A percentile compares a stretch with the other conserved stretches of the same genome.
These are phyloP conservation scores for Pseudogymnoascus sp. DNA, from an alignment of 2,329 filamentous ascomycete genomes.

Conservation along the genomic window DNA sequence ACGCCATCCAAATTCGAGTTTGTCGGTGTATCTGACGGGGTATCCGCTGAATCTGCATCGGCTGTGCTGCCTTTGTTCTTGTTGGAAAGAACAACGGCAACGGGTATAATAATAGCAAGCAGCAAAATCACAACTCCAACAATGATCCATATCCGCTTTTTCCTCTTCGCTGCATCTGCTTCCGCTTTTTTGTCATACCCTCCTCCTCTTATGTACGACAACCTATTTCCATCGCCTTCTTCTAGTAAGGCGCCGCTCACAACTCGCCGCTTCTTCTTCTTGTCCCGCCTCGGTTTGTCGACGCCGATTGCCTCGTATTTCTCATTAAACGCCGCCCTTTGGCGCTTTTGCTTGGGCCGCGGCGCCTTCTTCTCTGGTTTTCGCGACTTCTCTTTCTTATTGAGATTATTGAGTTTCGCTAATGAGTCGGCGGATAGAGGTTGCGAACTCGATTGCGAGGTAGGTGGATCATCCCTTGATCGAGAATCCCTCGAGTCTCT, in stretches of 20 bases:
- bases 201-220: constrained; percentile 42
- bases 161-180: constrained; percentile 42
- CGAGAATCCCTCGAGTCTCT: not conserved
- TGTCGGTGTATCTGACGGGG: constrained; percentile 17
- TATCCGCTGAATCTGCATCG: constrained; percentile 12
- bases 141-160: constrained; percentile 56
- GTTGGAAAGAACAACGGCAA: constrained; percentile 58
- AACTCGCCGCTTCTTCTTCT: constrained; percentile 47
- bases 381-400: constrained; percentile 15
- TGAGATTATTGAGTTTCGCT: constrained; percentile 24
- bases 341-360: constrained; percentile 17
- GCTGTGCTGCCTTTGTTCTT: constrained; percentile 38
- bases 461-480: constrained; percentile 8
- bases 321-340: constrained; percentile 20
- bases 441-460: constrained; percentile 23
- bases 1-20: constrained; percentile 37
- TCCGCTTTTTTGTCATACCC: constrained; percentile 33
- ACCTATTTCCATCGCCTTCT: constrained; percentile 50
- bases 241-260: constrained; percentile 63
- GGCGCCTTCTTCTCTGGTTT: constrained; percentile 11
- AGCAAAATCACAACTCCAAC: constrained; percentile 45
- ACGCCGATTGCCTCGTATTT: constrained; percentile 16
- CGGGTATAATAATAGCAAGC: constrained; percentile 58
- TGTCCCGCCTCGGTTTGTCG: constrained; percentile 21
- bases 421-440: constrained; percentile 26